Evolutionary conservation across 345 rosid species (phyloP).

Genomic region (Boechera divaricarpa): DNA sequence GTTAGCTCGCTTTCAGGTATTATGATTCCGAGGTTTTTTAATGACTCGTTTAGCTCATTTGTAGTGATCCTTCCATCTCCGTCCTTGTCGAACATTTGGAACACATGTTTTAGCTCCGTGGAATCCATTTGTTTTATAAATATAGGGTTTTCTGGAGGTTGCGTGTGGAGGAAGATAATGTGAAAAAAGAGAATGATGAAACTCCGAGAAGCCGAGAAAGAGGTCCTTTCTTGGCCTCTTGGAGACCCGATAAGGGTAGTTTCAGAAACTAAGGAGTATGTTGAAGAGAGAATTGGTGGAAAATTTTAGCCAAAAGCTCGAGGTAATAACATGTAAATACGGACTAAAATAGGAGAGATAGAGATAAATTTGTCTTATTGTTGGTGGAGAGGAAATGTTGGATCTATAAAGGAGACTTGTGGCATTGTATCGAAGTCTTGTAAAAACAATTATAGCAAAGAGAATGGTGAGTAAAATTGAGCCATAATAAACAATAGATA

Average conservation of each 20-base stretch:
- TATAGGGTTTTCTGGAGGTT: constrained; percentile 13
- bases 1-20: constrained; percentile 64
- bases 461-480: not conserved
- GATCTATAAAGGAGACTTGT: constrained; percentile 15
- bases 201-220: constrained; percentile 45
- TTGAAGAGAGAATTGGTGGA: constrained; percentile 6
- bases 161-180: constrained; percentile 30
- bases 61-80: constrained; percentile 77
- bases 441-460: not conserved
- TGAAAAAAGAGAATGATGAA: constrained; percentile 21
- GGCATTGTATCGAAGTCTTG: constrained; percentile 18
- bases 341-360: constrained; percentile 37
- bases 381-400: constrained; percentile 42
- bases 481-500: not conserved
- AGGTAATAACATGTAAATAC: constrained; percentile 37
- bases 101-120: constrained; percentile 62
- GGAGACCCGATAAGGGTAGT: constrained; percentile 42
- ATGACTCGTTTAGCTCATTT: constrained; percentile 65
- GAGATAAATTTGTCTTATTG: constrained; percentile 29
- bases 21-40: constrained; percentile 68
- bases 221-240: constrained; percentile 39
- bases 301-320: constrained; percentile 22
- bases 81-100: constrained; percentile 79
- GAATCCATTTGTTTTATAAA: constrained; percentile 47
- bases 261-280: constrained; percentile 27